These are phyloP conservation scores for Pestalotiopsis fici DNA, from an alignment of 2,329 filamentous ascomycete genomes.

Conservation along the genomic window DNA sequence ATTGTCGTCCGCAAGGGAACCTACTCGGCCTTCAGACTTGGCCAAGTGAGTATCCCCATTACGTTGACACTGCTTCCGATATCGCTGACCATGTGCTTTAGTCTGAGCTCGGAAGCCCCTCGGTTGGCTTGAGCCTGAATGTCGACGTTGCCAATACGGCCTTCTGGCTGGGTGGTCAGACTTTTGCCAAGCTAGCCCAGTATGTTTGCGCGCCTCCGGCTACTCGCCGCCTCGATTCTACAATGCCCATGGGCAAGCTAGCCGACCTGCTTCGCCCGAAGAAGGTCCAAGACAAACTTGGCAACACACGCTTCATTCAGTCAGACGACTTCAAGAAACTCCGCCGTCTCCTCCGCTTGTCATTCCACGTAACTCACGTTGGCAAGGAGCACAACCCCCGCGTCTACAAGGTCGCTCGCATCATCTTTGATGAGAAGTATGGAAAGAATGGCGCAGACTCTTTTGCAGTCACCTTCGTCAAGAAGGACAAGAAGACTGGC, in stretches of 20 bases:
- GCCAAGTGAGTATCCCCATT: conserved; percentile 46
- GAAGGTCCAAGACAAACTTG: conserved; percentile 16
- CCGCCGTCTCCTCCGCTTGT: conserved; percentile 54
- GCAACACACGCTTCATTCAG: conserved; percentile 26
- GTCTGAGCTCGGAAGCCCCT: conserved; percentile 18
- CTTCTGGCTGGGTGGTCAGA: conserved; percentile 66
- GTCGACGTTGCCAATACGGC: conserved; percentile 89
- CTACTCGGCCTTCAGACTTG: conserved; percentile 81
- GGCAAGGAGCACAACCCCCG: conserved; percentile 47
- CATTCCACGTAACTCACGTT: conserved; percentile 57
- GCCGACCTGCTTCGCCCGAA: conserved; percentile 36
- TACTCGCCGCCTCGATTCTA: conserved; percentile 24
- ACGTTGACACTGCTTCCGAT: not conserved
- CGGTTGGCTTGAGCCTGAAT: conserved; percentile 75
- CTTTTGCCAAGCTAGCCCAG: conserved; percentile 36
- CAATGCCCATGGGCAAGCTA: conserved; percentile 24
- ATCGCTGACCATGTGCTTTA: conserved; percentile 12
- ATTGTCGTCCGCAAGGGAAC: conserved; percentile 85
- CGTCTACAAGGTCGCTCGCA: conserved; percentile 51
- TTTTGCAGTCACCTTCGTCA: conserved; percentile 57
- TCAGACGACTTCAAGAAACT: conserved; percentile 58
- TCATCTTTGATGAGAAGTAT: conserved; percentile 47
- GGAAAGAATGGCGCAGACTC: conserved; percentile 48
- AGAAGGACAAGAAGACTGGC: conserved; percentile 39
- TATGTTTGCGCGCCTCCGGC: conserved; percentile 20